These are phyloP conservation scores for Monosporascus sp. DNA, from an alignment of 2,329 filamentous ascomycete genomes.

Conservation along the genomic window DNA sequence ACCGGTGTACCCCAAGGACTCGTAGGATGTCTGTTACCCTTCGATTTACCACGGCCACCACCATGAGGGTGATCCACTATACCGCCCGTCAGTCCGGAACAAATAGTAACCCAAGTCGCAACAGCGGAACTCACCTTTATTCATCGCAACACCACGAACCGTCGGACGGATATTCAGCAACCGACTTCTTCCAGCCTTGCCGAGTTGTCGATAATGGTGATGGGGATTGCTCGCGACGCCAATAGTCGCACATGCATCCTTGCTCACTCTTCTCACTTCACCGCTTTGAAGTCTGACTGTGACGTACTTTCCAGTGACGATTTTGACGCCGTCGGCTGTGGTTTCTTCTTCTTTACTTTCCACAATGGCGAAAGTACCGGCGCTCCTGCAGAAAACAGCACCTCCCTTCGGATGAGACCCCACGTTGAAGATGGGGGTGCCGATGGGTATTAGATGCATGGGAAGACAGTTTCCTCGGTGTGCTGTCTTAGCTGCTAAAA, in stretches of 20 bases:
- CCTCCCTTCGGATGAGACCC: constrained; percentile 68
- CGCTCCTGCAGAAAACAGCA: constrained; percentile 90
- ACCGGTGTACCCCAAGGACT: constrained; percentile 96
- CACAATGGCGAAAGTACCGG: constrained; percentile 85
- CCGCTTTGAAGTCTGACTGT: constrained; percentile 86
- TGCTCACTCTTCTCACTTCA: constrained; percentile 83
- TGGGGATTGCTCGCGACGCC: constrained; percentile 91
- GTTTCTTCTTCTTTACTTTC: constrained; percentile 82
- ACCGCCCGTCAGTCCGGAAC: constrained; percentile 5
- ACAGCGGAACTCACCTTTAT: constrained; percentile 61
- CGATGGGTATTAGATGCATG: constrained; percentile 90
- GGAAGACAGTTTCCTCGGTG: constrained; percentile 94
- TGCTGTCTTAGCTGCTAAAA: constrained; percentile 89
- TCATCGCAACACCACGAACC: constrained; percentile 97
- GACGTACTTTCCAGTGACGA: constrained; percentile 71
- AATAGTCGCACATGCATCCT: constrained; percentile 90
- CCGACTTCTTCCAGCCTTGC: constrained; percentile 89
- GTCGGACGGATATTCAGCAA: constrained; percentile 95
- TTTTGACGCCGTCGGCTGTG: constrained; percentile 51
- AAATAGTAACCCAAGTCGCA: not conserved
- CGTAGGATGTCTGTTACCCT: constrained; percentile 93
- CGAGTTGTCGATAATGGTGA: constrained; percentile 83
- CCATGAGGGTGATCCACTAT: constrained; percentile 91
- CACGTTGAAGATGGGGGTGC: constrained; percentile 88
- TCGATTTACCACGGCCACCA: constrained; percentile 98